Percentiles rank a stretch among this genome's conserved stretches.
phyloP scores from a whole-genome alignment of 116 monocot genomes.

The Zostera marina region DNA sequence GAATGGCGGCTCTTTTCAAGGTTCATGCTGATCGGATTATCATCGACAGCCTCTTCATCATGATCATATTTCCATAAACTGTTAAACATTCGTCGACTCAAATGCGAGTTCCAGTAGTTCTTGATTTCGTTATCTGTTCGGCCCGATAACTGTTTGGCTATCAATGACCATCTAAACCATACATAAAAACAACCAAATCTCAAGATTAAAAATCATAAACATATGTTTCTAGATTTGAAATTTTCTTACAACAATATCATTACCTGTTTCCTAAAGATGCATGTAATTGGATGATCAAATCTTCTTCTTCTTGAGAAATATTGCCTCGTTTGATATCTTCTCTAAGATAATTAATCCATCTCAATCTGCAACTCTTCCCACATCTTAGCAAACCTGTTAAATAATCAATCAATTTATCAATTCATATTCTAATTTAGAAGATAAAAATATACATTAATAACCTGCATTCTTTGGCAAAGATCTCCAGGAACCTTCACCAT shows the following conservation, averaged over 20 bases:
- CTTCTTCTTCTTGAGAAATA: constrained; percentile 31
- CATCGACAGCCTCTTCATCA: background rate
- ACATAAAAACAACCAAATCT: background rate
- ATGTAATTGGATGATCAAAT: constrained; percentile 34
- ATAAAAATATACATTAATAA: background rate
- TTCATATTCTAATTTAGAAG: background rate
- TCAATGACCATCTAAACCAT: constrained; percentile 61
- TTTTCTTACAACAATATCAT: background rate
- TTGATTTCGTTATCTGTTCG: constrained; percentile 91
- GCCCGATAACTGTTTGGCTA: constrained; percentile 61
- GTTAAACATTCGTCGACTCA: constrained; percentile 23
- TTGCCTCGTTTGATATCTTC: constrained; percentile 36
- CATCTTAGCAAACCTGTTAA: constrained; percentile 37
- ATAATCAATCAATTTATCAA: background rate
- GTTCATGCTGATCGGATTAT: background rate
- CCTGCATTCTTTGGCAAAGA: constrained; percentile 55
- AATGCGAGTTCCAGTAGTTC: constrained; percentile 93
- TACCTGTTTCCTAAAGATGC: constrained; percentile 39
- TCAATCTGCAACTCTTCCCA: constrained; percentile 51
- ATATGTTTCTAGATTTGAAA: background rate
- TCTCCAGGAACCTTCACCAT: constrained; percentile 43
- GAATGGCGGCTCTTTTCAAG: background rate
- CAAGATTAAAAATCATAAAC: background rate
- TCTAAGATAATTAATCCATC: constrained; percentile 52
- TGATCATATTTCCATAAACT: background rate